Base-by-base conservation (phyloP, 2,329 filamentous ascomycete genomes). In the Penicillium italicum region DNA sequence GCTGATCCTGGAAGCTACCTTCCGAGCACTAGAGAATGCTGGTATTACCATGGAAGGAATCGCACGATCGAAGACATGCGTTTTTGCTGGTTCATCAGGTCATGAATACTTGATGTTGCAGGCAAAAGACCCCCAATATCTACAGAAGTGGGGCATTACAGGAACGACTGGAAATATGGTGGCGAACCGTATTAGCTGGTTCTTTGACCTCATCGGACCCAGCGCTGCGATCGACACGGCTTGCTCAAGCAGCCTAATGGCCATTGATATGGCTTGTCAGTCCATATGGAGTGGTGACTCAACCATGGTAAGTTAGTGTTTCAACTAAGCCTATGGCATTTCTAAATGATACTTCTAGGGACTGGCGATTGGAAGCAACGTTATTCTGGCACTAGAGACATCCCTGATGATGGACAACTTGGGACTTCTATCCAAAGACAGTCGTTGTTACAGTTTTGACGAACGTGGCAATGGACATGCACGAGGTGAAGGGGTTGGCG, bases 11-110 rank as follows among this genome's bases (percentile, higher is more conserved):
- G 71, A 73, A 48, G 59, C 61, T 1, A 56, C 62, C 1, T 73
- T 68, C 26, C 65, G 68, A 20, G 60, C 65, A 1, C 53, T 73
- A 0, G 66, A 68, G 37, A 63, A 62, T 42, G 69, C 68, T 1
- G 70, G 68, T 3, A 37, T 58, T 44, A 48, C 61, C 2, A 56
- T 74, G 20, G 59, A 70, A n/a, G 45, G 55, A 6, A 52, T 74
- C 9, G 51, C 50, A 2, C 68, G 72, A 3, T 69, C 69, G 5
- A 58, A 64, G 20, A 75, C 71, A 1, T 62, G 64, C 14, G 72
- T 75, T 2, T 73, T 69, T 54, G 63, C 69, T 6, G 72, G 70
- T 9, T 49, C 62, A 0, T 69, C 70, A 50, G 58, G 57, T 33
- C 44, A 58, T 7, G 73, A 76, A 47, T 75, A 74, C 49, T 41